Conservation (phyloP, 1,139 yeast genomes). For the Nadsonia commutata region DNA sequence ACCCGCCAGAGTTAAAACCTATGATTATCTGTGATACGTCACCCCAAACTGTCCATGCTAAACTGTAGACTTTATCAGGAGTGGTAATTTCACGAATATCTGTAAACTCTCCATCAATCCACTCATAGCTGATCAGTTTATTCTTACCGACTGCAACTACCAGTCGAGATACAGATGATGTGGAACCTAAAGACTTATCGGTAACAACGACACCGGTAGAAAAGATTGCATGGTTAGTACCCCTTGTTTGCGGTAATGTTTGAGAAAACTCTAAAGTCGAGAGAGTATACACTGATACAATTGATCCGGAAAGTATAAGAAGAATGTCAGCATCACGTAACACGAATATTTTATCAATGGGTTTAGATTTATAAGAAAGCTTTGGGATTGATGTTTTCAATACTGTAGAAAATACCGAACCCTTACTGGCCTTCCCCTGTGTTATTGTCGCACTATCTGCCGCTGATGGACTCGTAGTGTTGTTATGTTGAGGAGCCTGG, state of each 20-base stretch:
- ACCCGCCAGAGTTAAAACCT: slow-evolving; percentile 13
- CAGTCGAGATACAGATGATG: slow-evolving; percentile 18
- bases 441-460: not conserved
- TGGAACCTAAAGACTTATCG: not conserved
- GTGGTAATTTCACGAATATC: slow-evolving; percentile 22
- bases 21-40: not conserved
- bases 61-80: slow-evolving; percentile 21
- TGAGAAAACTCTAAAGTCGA: not conserved
- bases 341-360: slow-evolving; percentile 22
- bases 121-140: slow-evolving; percentile 23
- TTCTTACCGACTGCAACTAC: slow-evolving; percentile 23
- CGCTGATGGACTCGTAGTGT: slow-evolving; percentile 1
- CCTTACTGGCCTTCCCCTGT: not conserved
- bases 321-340: slow-evolving; percentile 24
- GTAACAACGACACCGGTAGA: not conserved
- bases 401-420: not conserved
- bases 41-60: slow-evolving; percentile 8
- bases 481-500: no score
- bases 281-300: slow-evolving; percentile 15
- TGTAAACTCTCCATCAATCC: slow-evolving; percentile 23
- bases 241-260: not conserved
- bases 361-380: slow-evolving; percentile 1
- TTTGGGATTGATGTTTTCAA: not conserved
- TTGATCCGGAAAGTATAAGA: slow-evolving; percentile 20
- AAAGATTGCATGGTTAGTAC: not conserved